phyloP scores from a whole-genome alignment of 2,329 filamentous ascomycete species.

The Aspergillus floridensis region DNA sequence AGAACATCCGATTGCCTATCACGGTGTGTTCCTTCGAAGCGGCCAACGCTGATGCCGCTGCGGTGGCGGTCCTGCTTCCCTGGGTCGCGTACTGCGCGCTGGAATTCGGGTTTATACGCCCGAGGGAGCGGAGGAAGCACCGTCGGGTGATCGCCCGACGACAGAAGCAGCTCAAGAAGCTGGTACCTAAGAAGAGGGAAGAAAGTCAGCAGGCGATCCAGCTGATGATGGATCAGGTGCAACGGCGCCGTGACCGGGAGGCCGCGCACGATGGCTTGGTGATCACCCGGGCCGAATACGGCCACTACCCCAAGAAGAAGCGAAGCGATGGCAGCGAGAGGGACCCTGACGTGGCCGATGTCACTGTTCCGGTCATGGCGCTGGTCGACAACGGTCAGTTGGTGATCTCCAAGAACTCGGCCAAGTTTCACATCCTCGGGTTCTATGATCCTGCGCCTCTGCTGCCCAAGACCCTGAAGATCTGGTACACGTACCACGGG shows the following conservation, averaged over 20 bases:
- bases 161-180: slow-evolving; percentile 37
- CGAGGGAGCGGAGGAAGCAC: slow-evolving; percentile 36
- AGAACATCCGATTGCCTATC: slow-evolving; percentile 41
- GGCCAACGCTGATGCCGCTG: slow-evolving; percentile 34
- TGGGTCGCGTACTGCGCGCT: slow-evolving; percentile 41
- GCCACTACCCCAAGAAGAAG: slow-evolving; percentile 33
- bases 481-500: slow-evolving; percentile 44
- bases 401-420: slow-evolving; percentile 33
- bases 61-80: slow-evolving; percentile 37
- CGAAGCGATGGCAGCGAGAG: slow-evolving; percentile 16
- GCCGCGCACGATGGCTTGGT: slow-evolving; percentile 36
- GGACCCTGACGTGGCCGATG: slow-evolving; percentile 35
- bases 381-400: slow-evolving; percentile 44
- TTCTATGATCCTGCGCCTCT: slow-evolving; percentile 47
- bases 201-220: slow-evolving; percentile 42
- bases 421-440: slow-evolving; percentile 44
- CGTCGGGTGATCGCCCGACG: slow-evolving; percentile 34
- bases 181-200: slow-evolving; percentile 34
- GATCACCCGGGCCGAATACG: slow-evolving; percentile 43
- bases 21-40: slow-evolving; percentile 35
- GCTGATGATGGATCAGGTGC: slow-evolving; percentile 42
- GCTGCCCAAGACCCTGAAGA: slow-evolving; percentile 38
- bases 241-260: slow-evolving; percentile 38
- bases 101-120: slow-evolving; percentile 44
- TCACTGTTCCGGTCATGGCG: slow-evolving; percentile 46